Percentiles rank a stretch among this genome's conserved stretches.
Evolutionary conservation across 225 moss, liverwort and hornwort species (phyloP).

Genomic region (Climacium dendroides): DNA sequence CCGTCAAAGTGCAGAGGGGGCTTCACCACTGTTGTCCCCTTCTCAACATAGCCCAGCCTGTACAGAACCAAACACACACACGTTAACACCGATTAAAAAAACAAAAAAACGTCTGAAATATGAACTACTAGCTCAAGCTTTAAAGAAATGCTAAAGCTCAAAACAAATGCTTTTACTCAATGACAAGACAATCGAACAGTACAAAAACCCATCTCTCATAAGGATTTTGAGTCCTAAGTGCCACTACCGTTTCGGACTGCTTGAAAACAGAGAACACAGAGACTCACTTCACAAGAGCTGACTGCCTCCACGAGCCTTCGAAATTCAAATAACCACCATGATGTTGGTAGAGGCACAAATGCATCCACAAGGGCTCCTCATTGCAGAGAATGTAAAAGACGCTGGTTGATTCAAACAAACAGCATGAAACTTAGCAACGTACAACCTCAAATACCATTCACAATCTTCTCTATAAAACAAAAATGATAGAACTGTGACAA

Average conservation of each 20-base stretch:
- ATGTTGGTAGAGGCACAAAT: constrained; percentile 65
- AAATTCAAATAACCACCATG: constrained; percentile 54
- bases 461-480: neutral
- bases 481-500: neutral
- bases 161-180: neutral
- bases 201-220: neutral
- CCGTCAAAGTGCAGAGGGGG: constrained; percentile 64
- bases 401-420: constrained; percentile 19
- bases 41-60: constrained; percentile 34
- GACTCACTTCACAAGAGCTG: constrained; percentile 74
- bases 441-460: neutral
- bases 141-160: neutral
- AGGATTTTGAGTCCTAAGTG: neutral
- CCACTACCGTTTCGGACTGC: neutral
- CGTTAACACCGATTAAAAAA: constrained; percentile 9
- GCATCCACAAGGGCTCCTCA: constrained; percentile 98
- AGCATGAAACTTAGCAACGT: neutral
- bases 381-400: constrained; percentile 86
- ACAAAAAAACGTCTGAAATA: neutral
- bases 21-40: constrained; percentile 14
- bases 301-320: constrained; percentile 81
- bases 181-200: neutral
- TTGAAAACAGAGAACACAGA: neutral
- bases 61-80: constrained; percentile 1
- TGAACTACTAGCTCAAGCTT: neutral